phyloP scores from a whole-genome alignment of 805 yeast genomes.

The Wickerhamiella alocasiicola region DNA sequence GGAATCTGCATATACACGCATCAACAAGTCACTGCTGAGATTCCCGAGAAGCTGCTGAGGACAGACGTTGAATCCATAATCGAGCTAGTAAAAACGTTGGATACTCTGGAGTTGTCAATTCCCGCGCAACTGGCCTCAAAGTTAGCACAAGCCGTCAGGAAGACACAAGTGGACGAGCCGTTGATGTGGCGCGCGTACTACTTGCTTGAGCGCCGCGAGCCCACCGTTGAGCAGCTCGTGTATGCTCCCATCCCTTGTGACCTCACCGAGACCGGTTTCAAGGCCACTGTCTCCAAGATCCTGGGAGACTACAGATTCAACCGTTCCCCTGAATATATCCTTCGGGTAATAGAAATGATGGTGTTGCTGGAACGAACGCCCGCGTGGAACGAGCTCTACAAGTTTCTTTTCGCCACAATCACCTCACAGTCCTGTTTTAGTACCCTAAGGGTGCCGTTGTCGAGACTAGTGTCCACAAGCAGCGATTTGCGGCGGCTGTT shows the following conservation, averaged over 20 bases:
- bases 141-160: background rate
- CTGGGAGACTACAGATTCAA: conserved; percentile 2
- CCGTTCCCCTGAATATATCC: background rate
- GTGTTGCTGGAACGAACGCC: background rate
- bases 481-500: conserved; percentile 3
- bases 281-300: background rate
- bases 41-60: background rate
- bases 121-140: background rate
- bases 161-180: background rate
- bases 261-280: background rate
- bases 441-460: background rate
- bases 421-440: conserved; percentile 7
- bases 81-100: background rate
- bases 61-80: background rate
- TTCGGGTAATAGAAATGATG: conserved; percentile 1
- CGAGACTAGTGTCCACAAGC: background rate
- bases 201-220: background rate
- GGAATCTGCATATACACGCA: background rate
- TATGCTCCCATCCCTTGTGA: background rate
- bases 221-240: background rate
- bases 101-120: background rate
- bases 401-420: background rate
- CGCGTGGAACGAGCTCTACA: conserved; percentile 1
- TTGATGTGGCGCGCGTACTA: background rate
- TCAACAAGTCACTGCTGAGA: background rate